Conservation (phyloP, 441 rosid genomes). For the Rhodomyrtus psidioides region DNA sequence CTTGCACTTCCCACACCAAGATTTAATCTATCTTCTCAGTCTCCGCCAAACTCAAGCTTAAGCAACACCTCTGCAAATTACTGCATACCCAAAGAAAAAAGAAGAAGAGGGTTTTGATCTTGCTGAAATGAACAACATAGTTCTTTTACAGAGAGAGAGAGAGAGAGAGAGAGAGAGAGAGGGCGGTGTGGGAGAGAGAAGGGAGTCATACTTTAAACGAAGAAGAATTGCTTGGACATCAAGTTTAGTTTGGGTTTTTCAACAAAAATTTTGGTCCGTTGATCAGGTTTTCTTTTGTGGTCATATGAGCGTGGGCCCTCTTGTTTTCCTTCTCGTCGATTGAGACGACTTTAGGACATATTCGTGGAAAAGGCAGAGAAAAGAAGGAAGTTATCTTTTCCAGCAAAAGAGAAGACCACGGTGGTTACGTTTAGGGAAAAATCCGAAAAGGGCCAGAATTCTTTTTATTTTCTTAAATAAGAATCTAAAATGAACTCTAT, state of each 20-base stretch:
- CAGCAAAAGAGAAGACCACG: background rate
- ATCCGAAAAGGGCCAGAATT: too few species aligned
- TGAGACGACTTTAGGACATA: background rate
- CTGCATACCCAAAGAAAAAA: background rate
- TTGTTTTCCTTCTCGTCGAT: background rate
- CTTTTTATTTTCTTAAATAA: too few species aligned
- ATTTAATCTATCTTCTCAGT: background rate
- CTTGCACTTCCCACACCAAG: slow-evolving; percentile 18
- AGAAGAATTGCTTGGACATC: slow-evolving; percentile 61
- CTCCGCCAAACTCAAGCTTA: background rate
- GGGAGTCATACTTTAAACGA: slow-evolving; percentile 2
- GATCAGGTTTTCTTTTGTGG: background rate
- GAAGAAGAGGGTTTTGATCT: background rate
- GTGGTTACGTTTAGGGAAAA: too few species aligned
- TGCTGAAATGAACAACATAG: background rate
- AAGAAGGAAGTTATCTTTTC: background rate
- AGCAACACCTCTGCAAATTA: background rate
- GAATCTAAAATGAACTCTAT: too few species aligned
- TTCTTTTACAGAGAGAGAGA: background rate
- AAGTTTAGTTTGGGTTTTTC: slow-evolving; percentile 53
- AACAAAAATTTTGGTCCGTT: too few species aligned
- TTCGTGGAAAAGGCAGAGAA: background rate
- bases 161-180: background rate
- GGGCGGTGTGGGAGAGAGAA: slow-evolving; percentile 5
- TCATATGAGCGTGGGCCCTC: background rate